phyloP scores from a whole-genome alignment of 2,329 filamentous ascomycete species.

The Ophiostoma ulmi region DNA sequence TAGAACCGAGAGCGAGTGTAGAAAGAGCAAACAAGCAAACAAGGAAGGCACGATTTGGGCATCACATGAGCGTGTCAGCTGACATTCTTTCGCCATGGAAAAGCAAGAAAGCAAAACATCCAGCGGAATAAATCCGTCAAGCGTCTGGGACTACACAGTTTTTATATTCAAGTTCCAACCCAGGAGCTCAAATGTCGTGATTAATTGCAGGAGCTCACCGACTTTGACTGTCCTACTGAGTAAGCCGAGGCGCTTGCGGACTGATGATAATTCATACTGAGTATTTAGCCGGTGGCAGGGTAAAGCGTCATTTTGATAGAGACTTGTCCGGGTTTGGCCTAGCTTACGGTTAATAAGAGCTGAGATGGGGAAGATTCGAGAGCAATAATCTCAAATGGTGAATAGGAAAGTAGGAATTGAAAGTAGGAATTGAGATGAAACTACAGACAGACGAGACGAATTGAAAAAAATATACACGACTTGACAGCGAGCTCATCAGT shows the following conservation, averaged over 20 bases:
- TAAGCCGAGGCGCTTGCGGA: constrained; percentile 7
- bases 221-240: neutral
- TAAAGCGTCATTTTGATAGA: neutral
- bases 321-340: neutral
- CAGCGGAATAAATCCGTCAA: neutral
- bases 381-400: neutral
- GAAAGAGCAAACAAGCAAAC: neutral
- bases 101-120: neutral
- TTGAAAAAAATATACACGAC: no score
- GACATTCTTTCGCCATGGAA: neutral
- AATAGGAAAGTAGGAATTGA: neutral
- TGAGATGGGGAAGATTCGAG: neutral
- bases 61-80: neutral
- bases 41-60: neutral
- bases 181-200: neutral
- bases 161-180: neutral
- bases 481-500: no score
- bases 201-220: neutral
- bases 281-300: constrained; percentile 10
- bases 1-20: neutral
- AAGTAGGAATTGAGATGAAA: neutral
- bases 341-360: neutral
- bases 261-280: neutral
- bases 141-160: neutral
- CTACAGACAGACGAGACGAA: neutral